Evolutionary conservation across 2,329 filamentous ascomycete species (phyloP).

Genomic region (Diaporthe amygdali): DNA sequence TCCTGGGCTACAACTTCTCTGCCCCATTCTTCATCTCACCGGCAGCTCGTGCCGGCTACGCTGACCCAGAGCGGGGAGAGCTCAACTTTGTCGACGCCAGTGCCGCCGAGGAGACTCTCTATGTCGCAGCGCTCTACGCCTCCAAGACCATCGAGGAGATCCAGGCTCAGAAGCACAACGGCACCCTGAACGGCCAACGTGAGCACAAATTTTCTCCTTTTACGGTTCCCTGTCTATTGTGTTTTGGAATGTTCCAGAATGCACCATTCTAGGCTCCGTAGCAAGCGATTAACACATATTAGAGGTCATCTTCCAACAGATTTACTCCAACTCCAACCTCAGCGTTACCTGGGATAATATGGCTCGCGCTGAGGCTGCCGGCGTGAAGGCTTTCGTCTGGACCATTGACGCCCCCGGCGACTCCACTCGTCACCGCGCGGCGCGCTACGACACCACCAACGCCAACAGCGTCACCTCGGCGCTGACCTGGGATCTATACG

Average conservation of each 20-base stretch:
- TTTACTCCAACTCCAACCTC: slow-evolving; percentile 41
- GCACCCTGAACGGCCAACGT: slow-evolving; percentile 34
- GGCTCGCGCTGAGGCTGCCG: slow-evolving; percentile 37
- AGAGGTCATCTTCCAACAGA: slow-evolving; percentile 39
- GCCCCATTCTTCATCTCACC: slow-evolving; percentile 56
- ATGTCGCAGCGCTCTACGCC: slow-evolving; percentile 39
- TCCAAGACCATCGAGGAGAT: slow-evolving; percentile 41
- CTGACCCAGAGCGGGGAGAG: slow-evolving; percentile 43
- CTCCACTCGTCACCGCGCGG: slow-evolving; percentile 27
- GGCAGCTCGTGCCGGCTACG: slow-evolving; percentile 49
- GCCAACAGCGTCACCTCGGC: slow-evolving; percentile 27
- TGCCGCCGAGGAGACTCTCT: slow-evolving; percentile 49
- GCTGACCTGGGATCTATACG: slow-evolving; percentile 32
- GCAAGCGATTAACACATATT: no score
- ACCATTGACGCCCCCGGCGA: slow-evolving; percentile 37
- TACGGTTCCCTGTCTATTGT: no score
- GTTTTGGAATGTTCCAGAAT: no score
- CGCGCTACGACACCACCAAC: slow-evolving; percentile 29
- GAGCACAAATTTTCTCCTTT: no score
- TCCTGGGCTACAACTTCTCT: slow-evolving; percentile 50
- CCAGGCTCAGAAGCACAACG: slow-evolving; percentile 26
- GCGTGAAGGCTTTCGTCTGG: slow-evolving; percentile 44
- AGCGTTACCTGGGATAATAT: slow-evolving; percentile 37
- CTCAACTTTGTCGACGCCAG: slow-evolving; percentile 52
- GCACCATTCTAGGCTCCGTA: no score